phyloP scores from a whole-genome alignment of 768 basidiomycete species.

The Polyporus arcularius region DNA sequence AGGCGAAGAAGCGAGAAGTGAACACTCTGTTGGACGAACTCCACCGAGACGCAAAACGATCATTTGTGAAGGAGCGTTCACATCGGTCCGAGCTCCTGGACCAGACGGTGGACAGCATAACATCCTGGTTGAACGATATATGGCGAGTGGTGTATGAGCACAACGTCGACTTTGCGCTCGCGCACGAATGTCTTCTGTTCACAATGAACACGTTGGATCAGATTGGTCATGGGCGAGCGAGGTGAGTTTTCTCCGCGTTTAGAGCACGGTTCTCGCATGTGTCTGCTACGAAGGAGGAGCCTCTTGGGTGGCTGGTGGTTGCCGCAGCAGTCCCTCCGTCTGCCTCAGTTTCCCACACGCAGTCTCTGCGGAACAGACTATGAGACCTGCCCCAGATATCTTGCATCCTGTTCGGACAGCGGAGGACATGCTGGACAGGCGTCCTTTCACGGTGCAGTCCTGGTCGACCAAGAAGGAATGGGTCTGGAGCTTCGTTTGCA shows the following conservation, averaged over 20 bases:
- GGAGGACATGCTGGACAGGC: no score
- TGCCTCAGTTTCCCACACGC: no score
- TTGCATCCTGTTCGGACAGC: no score
- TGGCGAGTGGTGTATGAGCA: constrained; percentile 66
- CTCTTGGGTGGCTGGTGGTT: no score
- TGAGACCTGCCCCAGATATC: no score
- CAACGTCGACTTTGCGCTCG: constrained; percentile 48
- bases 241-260: constrained; percentile 24
- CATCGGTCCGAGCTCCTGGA: constrained; percentile 53
- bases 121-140: constrained; percentile 62
- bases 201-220: constrained; percentile 47
- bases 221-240: constrained; percentile 42
- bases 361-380: no score
- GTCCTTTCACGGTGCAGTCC: no score
- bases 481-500: no score
- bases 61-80: constrained; percentile 54
- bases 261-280: no score
- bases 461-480: no score
- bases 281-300: no score
- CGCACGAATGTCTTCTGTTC: constrained; percentile 59
- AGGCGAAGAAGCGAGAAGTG: constrained; percentile 57
- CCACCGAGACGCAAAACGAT: constrained; percentile 51
- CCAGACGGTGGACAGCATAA: constrained; percentile 57
- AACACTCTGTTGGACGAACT: constrained; percentile 53
- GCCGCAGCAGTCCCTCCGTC: no score